A percentile compares a stretch with the other conserved stretches of the same genome.
Evolutionary conservation across 2,329 filamentous ascomycete species (phyloP).

Genomic region (Curvularia hawaiiensis): DNA sequence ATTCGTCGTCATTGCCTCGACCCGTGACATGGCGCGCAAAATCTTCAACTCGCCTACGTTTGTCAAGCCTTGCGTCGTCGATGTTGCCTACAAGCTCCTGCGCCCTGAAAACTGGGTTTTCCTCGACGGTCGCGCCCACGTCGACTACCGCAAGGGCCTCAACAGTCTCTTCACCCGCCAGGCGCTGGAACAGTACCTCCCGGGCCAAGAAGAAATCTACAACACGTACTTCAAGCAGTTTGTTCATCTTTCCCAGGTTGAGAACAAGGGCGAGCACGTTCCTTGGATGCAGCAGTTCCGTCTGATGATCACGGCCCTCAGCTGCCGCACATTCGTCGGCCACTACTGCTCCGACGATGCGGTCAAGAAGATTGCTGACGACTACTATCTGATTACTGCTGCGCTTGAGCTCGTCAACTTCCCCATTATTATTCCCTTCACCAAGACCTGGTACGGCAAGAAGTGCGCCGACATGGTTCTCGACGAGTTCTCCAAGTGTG

Average conservation of each 20-base stretch:
- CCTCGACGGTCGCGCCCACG: slow-evolving; percentile 90
- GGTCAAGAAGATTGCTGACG: slow-evolving; percentile 92
- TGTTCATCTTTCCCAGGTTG: slow-evolving; percentile 70
- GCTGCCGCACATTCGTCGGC: slow-evolving; percentile 95
- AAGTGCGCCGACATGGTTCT: slow-evolving; percentile 93
- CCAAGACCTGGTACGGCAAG: slow-evolving; percentile 97
- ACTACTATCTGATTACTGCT: slow-evolving; percentile 96
- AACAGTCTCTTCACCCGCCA: slow-evolving; percentile 93
- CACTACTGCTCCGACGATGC: slow-evolving; percentile 91
- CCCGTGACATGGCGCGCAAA: slow-evolving; percentile 93
- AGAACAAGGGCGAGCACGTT: slow-evolving; percentile 72
- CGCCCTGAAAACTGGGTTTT: slow-evolving; percentile 96
- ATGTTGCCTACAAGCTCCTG: slow-evolving; percentile 90
- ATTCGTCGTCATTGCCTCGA: slow-evolving; percentile 96
- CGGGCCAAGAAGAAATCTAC: slow-evolving; percentile 91
- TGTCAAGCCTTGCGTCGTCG: slow-evolving; percentile 96
- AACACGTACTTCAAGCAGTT: slow-evolving; percentile 83
- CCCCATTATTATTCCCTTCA: slow-evolving; percentile 89
- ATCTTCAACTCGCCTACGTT: slow-evolving; percentile 92
- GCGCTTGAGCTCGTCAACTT: slow-evolving; percentile 93
- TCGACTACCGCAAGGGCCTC: slow-evolving; percentile 96
- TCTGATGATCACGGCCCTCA: slow-evolving; percentile 92
- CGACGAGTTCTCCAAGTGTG: slow-evolving; percentile 85
- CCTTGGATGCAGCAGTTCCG: slow-evolving; percentile 93
- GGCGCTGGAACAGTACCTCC: slow-evolving; percentile 85